Conservation (phyloP, 2,329 filamentous ascomycete genomes). For the Fusarium dlaminii region DNA sequence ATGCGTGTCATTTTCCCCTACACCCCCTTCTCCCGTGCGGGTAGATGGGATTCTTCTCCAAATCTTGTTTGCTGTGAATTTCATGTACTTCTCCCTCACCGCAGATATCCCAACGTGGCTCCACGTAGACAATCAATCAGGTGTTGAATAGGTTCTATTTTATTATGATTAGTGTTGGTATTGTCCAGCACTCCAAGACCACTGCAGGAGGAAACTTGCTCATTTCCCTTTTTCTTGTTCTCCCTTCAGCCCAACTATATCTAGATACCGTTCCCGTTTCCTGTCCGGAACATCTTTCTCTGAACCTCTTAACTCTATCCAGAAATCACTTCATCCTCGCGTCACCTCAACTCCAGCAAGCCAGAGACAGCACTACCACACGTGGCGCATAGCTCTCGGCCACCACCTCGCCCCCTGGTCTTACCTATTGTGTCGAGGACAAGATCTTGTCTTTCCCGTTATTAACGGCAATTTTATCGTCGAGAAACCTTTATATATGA, state of each 20-base stretch:
- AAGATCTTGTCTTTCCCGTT: constrained; percentile 19
- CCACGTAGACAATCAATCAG: constrained; percentile 20
- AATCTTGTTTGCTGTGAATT: constrained; percentile 24
- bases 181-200: constrained; percentile 12
- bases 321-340: constrained; percentile 5
- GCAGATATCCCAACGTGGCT: constrained; percentile 9
- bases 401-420: constrained; percentile 7
- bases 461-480: constrained; percentile 15
- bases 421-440: constrained; percentile 32
- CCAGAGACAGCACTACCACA: constrained; percentile 12
- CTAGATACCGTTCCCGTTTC: constrained; percentile 4
- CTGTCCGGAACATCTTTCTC: neutral
- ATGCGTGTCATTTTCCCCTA: constrained; percentile 32
- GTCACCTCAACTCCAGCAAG: constrained; percentile 2
- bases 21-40: constrained; percentile 6
- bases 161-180: neutral
- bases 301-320: constrained; percentile 7
- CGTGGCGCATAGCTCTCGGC: constrained; percentile 37
- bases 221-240: constrained; percentile 1
- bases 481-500: constrained; percentile 26
- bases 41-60: constrained; percentile 19
- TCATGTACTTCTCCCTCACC: neutral
- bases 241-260: constrained; percentile 23
- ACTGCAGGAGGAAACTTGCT: neutral
- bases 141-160: constrained; percentile 21